Conservation (phyloP, 768 basidiomycete species). For the Suillus subluteus region DNA sequence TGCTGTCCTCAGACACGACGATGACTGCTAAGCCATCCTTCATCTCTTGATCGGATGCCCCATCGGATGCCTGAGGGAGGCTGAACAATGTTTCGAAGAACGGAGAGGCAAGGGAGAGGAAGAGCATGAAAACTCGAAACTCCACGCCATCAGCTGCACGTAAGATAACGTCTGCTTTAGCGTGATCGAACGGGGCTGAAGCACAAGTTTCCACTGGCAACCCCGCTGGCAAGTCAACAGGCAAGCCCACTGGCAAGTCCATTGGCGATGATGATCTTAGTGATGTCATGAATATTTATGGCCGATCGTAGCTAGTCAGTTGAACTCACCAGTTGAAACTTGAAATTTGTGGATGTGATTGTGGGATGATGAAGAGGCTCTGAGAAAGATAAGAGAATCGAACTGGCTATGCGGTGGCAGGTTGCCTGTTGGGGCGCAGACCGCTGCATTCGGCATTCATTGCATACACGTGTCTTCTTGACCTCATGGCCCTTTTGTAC, state of each 20-base stretch:
- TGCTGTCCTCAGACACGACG: slow-evolving; percentile 24
- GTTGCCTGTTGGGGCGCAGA: not conserved
- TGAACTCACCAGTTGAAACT: not conserved
- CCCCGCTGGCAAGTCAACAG: too few species aligned
- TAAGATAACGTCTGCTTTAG: slow-evolving; percentile 20
- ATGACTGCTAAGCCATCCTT: slow-evolving; percentile 14
- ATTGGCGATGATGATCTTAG: slow-evolving; percentile 1
- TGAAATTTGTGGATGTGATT: not conserved
- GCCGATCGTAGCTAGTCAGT: not conserved
- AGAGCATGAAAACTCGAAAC: slow-evolving; percentile 29
- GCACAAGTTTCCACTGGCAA: not conserved
- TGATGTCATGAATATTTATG: not conserved
- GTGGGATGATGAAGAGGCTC: not conserved
- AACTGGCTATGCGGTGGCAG: not conserved
- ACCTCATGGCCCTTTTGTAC: not conserved
- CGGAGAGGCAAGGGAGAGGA: slow-evolving; percentile 32
- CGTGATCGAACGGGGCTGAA: slow-evolving; percentile 11
- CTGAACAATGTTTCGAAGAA: slow-evolving; percentile 34
- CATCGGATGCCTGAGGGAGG: slow-evolving; percentile 24
- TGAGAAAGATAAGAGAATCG: not conserved
- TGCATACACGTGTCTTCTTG: not conserved
- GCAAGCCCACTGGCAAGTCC: too few species aligned
- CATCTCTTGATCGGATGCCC: slow-evolving; percentile 6
- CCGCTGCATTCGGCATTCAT: not conserved
- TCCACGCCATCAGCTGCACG: slow-evolving; percentile 28